phyloP scores from a whole-genome alignment of 495 filamentous ascomycete species.

The Xylaria castorea region DNA sequence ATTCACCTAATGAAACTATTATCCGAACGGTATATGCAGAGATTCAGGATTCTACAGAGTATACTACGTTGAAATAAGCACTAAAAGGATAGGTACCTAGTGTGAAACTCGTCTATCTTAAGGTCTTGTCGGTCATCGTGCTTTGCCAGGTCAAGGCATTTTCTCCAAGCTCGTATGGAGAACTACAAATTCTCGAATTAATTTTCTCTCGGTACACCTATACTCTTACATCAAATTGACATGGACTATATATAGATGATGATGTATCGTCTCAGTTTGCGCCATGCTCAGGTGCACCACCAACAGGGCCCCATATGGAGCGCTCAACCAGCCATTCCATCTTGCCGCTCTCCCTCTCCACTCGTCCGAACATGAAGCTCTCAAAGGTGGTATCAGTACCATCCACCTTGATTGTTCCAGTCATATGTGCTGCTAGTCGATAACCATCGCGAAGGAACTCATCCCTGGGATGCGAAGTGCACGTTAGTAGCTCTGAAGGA shows the following conservation, averaged over 20 bases:
- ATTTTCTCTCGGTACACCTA: background rate
- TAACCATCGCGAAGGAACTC: slow-evolving; percentile 15
- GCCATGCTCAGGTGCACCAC: slow-evolving; percentile 5
- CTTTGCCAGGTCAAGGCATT: background rate
- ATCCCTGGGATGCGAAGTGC: slow-evolving; percentile 30
- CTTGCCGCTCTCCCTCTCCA: slow-evolving; percentile 34
- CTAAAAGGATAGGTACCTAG: background rate
- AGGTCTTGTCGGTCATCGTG: background rate
- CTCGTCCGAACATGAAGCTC: slow-evolving; percentile 40
- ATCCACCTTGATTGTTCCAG: slow-evolving; percentile 35
- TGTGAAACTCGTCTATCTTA: background rate
- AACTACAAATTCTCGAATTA: background rate
- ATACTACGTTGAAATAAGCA: too few relatives aligned
- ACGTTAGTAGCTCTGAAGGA: background rate
- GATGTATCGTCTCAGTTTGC: background rate
- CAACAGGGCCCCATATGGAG: slow-evolving; percentile 33
- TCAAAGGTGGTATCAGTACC: slow-evolving; percentile 32
- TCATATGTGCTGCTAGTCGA: slow-evolving; percentile 33
- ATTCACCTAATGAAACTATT: too few relatives aligned
- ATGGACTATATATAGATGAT: too few relatives aligned
- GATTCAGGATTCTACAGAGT: too few relatives aligned
- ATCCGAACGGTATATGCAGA: too few relatives aligned
- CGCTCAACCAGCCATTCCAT: slow-evolving; percentile 38
- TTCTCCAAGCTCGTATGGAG: background rate
- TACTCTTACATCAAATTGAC: too few relatives aligned